Evolutionary conservation across 192 early-diverging fungal genomes (phyloP), one percentile per base, ranked within the genome.

Genomic region (Mortierella hygrophila): DNA sequence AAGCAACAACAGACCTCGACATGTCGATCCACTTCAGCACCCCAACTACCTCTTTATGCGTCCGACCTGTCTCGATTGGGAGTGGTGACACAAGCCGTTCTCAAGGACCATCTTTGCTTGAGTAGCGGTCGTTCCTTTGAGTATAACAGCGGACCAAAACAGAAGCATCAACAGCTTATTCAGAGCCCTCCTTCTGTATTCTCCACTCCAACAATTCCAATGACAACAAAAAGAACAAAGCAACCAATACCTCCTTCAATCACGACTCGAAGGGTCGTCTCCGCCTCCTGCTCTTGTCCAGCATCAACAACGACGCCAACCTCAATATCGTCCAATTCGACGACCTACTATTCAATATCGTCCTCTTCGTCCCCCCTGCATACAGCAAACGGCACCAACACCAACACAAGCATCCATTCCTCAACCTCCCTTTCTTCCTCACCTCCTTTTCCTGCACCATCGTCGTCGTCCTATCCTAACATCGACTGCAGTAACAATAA

Each of bases 61-160:
- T 47, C 78, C 15, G 32, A 44, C 20, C 6, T n/a, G 18, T 55
- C 79, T n/a, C 49, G 55, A 23, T 46, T 73, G 26, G 82, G 76
- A 15, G 47, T 41, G 26, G 76, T 78, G 7, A 76, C 82, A 55
- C 77, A 79, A 41, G 82, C 77, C 20, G 37, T 85, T 11, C 52
- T 85, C 26, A 52, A 70, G 40, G 82, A 83, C n/a, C 42, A 78
- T 57, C 77, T 54, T 38, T 47, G 63, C 32, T 32, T 77, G 35
- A 46, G 23, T 3, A 44, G 65, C 29, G n/a, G 37, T 52, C 18
- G 49, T 21, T 18, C 49, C 16, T 20, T 52, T 3, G 49, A 52
- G 4, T 11, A 46, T 46, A 46, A 46, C 40, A 44, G 41, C 5
- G 55, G 55, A 20, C 37, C 29, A 26, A 21, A 76, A 38, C 55